Percentiles rank a stretch among this genome's conserved stretches.
Evolutionary conservation across 2,329 filamentous ascomycete genomes (phyloP).

Genomic region (Huntiella savannae): DNA sequence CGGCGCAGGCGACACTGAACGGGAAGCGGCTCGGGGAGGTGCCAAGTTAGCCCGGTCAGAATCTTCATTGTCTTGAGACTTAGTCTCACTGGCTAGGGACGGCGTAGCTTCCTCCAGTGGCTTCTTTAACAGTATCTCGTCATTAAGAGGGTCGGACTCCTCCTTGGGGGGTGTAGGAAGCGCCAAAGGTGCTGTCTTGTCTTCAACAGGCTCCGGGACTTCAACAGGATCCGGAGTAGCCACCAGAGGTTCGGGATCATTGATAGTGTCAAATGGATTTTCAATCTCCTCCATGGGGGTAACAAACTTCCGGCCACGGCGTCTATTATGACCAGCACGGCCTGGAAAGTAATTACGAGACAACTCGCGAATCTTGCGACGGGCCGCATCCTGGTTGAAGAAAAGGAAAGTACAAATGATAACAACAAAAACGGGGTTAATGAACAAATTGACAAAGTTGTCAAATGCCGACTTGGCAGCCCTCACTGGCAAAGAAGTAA

Average conservation of each 20-base stretch:
- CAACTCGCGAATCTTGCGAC: slow-evolving; percentile 16
- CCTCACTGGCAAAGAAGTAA: slow-evolving; percentile 27
- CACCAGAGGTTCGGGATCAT: background rate
- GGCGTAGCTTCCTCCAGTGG: background rate
- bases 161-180: too few species aligned
- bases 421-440: slow-evolving; percentile 32
- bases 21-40: background rate
- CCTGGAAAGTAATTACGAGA: slow-evolving; percentile 6
- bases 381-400: slow-evolving; percentile 27
- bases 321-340: slow-evolving; percentile 7
- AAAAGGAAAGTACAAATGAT: slow-evolving; percentile 25
- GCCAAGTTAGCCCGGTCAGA: background rate
- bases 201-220: background rate
- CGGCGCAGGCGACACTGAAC: slow-evolving; percentile 1
- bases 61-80: background rate
- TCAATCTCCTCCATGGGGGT: slow-evolving; percentile 9
- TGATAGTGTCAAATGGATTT: slow-evolving; percentile 5
- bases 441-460: slow-evolving; percentile 31
- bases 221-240: slow-evolving; percentile 1
- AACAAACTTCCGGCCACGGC: slow-evolving; percentile 7
- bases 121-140: background rate
- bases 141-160: background rate
- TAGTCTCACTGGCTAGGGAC: background rate
- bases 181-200: background rate
- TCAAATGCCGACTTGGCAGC: slow-evolving; percentile 18